Evolutionary conservation across 305 asterid species (phyloP), one percentile per base, ranked within the genome.

Genomic region (Euphrasia arctica): DNA sequence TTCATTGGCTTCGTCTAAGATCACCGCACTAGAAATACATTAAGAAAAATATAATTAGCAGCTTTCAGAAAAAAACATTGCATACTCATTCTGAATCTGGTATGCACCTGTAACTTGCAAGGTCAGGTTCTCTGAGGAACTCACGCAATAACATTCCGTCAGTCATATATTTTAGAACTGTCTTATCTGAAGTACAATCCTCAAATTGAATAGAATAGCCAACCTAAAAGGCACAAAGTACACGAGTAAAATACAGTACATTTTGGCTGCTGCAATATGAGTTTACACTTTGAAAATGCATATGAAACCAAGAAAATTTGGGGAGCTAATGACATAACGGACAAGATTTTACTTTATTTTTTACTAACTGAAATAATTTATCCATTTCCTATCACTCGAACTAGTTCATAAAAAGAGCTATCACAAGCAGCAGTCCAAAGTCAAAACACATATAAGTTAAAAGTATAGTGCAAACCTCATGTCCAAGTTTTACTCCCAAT

Each of bases 1-100:
- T 77, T 88, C 98, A 43, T 90, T 97, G 59, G 98, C 98, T 80
- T 93, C 98, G 67, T 90, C 97, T 59, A 93, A 94, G 94, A 93
- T 90, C 74, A 88, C 76, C 55, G 87, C 96, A 80, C 96, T 92
- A 78, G 68, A 54, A 64, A 57, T 8, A 56, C 50, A 52, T 8
- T n/a, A 54, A 14, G 6, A 68, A 58, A 32, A 43, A 43, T 67
- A 62, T 58, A 42, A 51, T 39, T 45, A 62, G 64, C 25, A 58
- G 69, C 63, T 60, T 42, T 47, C 32, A 45, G 52, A 54, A 12
- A 14, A 75, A 51, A 73, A 64, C 45, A 59, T 63, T 5, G 36
- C 34, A 48, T 22, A 31, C 27, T 58, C 52, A 41, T 60, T 27
- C 31, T 47, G 60, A 69, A 64, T 54, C 41, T 27, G 32, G 61